Base-by-base conservation (phyloP, 2,329 filamentous ascomycete species). In the Fusarium sp. region DNA sequence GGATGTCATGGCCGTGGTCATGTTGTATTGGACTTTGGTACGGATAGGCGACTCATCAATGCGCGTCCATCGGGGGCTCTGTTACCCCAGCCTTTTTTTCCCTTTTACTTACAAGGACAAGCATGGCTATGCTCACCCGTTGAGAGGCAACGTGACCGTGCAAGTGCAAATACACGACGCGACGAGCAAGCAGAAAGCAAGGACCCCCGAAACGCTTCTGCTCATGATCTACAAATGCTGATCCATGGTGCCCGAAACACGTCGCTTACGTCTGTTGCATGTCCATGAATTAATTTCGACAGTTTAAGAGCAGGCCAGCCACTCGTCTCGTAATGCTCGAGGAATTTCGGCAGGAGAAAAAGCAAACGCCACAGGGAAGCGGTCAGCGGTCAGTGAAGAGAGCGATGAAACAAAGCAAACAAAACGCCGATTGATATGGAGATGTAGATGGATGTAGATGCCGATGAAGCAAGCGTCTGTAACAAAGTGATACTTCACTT, bases 341-440 rank as follows among this genome's bases (percentile, higher is more conserved):
- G 70, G 67, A 50, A 55, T 58, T 65, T 70, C 62, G 59, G 8
- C 17, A 71, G 65, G 71, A 67, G 47, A 33, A 70, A 72, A 72
- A 73, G 70, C 67, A 72, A 72, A 65, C 44, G 54, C 52, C 57
- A 62, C 61, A 56, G 44, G 60, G 59, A 26, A 61, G 65, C 51
- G 51, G 65, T 51, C 60, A 64, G 52, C 37, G 28, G 28, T 30
- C 28, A 30, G 28, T 30, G 28, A 59, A 32, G 44, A 35, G 28
- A 47, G 45, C 58, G 45, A 64, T 64, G 59, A 61, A 63, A 65
- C 56, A 55, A 49, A 65, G 44, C 53, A 61, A 67, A 49, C 47
- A 57, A 37, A 37, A 37, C 17, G 35, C 9, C 35, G 17, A 37
- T 19, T 8, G 35, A 19, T 17, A 37, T 37, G 17, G 7, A 37